A percentile compares a stretch with the other conserved stretches of the same genome.
Evolutionary conservation across 768 basidiomycete species (phyloP).

Genomic region (Rhizopogon vesiculosus): DNA sequence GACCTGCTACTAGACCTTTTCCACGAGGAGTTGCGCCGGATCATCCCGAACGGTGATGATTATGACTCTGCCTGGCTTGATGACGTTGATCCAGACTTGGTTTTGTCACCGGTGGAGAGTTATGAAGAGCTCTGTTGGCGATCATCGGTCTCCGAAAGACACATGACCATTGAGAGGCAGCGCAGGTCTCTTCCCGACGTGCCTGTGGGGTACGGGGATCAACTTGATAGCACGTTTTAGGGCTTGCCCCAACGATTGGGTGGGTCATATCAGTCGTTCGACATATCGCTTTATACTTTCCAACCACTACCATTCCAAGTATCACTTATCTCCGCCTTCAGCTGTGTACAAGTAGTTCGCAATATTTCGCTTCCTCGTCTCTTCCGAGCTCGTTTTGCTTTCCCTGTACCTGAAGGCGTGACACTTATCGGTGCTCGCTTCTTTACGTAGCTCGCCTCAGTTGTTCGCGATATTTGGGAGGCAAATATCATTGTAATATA

Average conservation of each 20-base stretch:
- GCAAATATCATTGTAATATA: no score
- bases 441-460: background rate
- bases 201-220: constrained; percentile 23
- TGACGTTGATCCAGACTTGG: constrained; percentile 22
- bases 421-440: background rate
- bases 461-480: background rate
- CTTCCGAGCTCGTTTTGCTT: background rate
- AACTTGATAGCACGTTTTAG: constrained; percentile 10
- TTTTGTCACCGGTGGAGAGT: constrained; percentile 22
- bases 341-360: background rate
- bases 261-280: background rate
- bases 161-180: background rate
- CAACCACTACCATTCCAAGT: no score
- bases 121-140: constrained; percentile 27
- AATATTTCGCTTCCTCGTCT: background rate
- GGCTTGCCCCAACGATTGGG: background rate
- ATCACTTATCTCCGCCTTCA: background rate
- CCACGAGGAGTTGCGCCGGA: constrained; percentile 23
- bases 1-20: constrained; percentile 29
- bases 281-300: background rate
- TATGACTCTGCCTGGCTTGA: constrained; percentile 24
- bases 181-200: constrained; percentile 20
- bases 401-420: background rate
- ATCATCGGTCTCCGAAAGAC: constrained; percentile 17
- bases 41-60: constrained; percentile 10